Conservation (phyloP, 2,329 filamentous ascomycete species). For the Ophiocordyceps robertsii region DNA sequence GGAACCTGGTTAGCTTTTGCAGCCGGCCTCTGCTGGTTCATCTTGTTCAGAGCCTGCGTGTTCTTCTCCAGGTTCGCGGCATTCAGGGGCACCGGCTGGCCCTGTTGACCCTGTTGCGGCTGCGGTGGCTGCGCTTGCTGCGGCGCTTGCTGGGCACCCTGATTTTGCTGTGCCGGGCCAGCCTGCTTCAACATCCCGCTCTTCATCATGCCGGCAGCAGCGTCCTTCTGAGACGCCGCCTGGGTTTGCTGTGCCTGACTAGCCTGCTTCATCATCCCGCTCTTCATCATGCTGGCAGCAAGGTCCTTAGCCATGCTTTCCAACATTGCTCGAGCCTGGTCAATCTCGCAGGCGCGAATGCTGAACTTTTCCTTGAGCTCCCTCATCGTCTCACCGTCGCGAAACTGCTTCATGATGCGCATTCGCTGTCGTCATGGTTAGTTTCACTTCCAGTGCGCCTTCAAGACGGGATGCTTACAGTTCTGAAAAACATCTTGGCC, state of each 20-base stretch:
- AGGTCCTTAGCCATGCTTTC: constrained; percentile 38
- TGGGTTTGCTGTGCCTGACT: constrained; percentile 10
- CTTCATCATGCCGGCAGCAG: constrained; percentile 17
- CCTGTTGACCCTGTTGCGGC: constrained; percentile 11
- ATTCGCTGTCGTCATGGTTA: constrained; percentile 26
- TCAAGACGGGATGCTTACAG: constrained; percentile 23
- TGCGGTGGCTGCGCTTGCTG: constrained; percentile 17
- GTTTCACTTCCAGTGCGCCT: neutral
- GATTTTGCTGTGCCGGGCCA: constrained; percentile 5
- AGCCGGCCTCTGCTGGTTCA: constrained; percentile 20
- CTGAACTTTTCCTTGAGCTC: constrained; percentile 35
- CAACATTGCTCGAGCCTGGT: constrained; percentile 32
- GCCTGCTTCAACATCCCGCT: constrained; percentile 13
- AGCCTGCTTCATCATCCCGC: constrained; percentile 12
- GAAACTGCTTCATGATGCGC: constrained; percentile 39
- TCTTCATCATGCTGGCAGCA: constrained; percentile 15
- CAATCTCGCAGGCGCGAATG: constrained; percentile 36
- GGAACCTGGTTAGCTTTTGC: constrained; percentile 37
- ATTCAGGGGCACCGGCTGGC: constrained; percentile 22
- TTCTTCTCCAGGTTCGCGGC: constrained; percentile 39
- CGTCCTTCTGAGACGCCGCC: constrained; percentile 21
- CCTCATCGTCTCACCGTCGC: constrained; percentile 31
- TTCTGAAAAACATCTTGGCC: constrained; percentile 37
- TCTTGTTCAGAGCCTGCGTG: constrained; percentile 31
- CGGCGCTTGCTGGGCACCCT: constrained; percentile 17